Conservation (phyloP, 2,329 filamentous ascomycete genomes). For the Colletotrichum sp. region DNA sequence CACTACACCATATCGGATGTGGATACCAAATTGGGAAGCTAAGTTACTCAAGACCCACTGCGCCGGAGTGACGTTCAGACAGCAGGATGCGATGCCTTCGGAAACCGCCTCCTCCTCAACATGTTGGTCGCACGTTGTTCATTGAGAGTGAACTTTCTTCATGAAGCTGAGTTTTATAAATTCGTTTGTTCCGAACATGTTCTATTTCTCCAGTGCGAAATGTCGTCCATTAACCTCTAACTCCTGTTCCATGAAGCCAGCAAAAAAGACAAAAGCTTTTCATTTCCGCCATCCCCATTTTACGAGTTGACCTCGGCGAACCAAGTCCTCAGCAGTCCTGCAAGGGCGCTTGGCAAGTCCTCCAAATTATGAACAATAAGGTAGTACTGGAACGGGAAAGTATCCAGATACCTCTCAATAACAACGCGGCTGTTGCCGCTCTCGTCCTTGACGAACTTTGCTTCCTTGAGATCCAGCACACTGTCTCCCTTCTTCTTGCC, state of each 20-base stretch:
- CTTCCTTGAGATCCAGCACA: conserved; percentile 89
- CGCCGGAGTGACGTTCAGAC: neutral
- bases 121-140: neutral
- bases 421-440: conserved; percentile 70
- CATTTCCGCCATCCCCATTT: neutral
- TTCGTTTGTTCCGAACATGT: neutral
- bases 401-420: conserved; percentile 91
- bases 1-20: conserved; percentile 14
- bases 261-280: neutral
- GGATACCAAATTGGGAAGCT: accelerated
- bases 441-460: conserved; percentile 76
- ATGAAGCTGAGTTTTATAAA: neutral
- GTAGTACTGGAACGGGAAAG: conserved; percentile 97
- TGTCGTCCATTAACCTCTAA: neutral
- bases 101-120: neutral
- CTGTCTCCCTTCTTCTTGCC: conserved; percentile 57
- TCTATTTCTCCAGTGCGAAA: neutral
- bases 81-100: neutral
- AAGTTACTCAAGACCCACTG: neutral
- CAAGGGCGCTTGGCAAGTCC: conserved; percentile 88
- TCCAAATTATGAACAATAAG: conserved; percentile 90
- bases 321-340: conserved; percentile 91
- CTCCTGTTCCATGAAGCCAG: neutral
- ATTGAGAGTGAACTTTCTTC: neutral
- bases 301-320: conserved; percentile 73